Evolutionary conservation across 148 eudicot species (phyloP).

Genomic region (Camellia sinensis): DNA sequence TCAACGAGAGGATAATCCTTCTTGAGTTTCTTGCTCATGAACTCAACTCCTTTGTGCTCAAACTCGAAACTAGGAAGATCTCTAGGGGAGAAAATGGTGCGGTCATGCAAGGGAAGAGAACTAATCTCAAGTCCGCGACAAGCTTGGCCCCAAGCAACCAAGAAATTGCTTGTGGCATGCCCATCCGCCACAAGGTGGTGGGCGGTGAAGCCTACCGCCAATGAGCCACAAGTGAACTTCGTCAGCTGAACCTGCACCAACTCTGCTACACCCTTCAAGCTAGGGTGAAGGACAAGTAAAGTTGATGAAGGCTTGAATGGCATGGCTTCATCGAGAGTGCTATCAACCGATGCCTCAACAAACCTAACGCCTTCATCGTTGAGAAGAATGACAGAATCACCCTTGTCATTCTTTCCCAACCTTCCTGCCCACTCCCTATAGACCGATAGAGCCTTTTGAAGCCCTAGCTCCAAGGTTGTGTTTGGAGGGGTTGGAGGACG

Average conservation of each 20-base stretch:
- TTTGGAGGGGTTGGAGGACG: conserved; percentile 39
- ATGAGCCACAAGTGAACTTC: conserved; percentile 45
- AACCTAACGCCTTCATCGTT: conserved; percentile 41
- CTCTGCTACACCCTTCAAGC: conserved; percentile 24
- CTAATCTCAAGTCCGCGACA: conserved; percentile 31
- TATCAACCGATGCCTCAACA: conserved; percentile 40
- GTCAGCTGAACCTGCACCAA: conserved; percentile 46
- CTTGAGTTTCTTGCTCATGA: conserved; percentile 9
- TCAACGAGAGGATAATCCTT: conserved; percentile 3
- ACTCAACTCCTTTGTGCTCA: conserved; percentile 39
- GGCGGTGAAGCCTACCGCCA: conserved; percentile 44
- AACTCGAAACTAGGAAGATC: conserved; percentile 32
- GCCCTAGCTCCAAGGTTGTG: conserved; percentile 31
- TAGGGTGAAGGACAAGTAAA: conserved; percentile 34
- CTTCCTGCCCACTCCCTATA: conserved; percentile 43
- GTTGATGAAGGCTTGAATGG: conserved; percentile 30
- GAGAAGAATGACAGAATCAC: conserved; percentile 24
- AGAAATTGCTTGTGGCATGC: conserved; percentile 38
- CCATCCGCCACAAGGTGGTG: conserved; percentile 46
- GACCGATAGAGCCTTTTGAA: conserved; percentile 31
- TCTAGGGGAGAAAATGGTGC: conserved; percentile 31
- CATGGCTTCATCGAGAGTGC: conserved; percentile 27
- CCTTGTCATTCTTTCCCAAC: conserved; percentile 20
- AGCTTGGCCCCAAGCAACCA: conserved; percentile 49
- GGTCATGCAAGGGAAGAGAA: conserved; percentile 32